These are phyloP conservation scores for Aspergillus jensenii DNA, from an alignment of 2,329 filamentous ascomycete genomes.

Conservation along the genomic window DNA sequence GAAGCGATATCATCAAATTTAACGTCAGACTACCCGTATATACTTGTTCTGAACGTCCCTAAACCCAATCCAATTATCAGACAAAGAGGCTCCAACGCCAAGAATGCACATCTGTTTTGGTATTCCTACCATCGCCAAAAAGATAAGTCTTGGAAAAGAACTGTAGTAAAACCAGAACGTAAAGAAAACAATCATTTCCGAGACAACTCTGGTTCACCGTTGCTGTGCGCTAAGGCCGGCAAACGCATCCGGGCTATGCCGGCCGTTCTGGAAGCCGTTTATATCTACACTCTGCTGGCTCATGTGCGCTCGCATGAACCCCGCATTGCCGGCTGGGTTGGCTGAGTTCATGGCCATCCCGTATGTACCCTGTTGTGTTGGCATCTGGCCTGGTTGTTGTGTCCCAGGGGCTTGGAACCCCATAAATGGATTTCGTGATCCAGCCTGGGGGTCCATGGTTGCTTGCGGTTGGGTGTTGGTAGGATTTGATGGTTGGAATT, in stretches of 20 bases:
- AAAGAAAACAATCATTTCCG: background rate
- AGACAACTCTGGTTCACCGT: constrained; percentile 23
- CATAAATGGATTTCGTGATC: constrained; percentile 29
- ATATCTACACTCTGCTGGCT: constrained; percentile 52
- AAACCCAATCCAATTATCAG: background rate
- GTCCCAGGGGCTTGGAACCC: constrained; percentile 9
- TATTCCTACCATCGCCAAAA: constrained; percentile 9
- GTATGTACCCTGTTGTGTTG: constrained; percentile 15
- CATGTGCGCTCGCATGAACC: constrained; percentile 36
- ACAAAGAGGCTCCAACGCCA: background rate
- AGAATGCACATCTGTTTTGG: constrained; percentile 8
- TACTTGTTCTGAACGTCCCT: background rate
- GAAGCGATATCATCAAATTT: background rate
- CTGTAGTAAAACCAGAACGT: background rate
- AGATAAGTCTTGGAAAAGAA: constrained; percentile 2
- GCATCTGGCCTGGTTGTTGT: constrained; percentile 4
- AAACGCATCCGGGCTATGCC: constrained; percentile 53
- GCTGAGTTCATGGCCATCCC: constrained; percentile 16
- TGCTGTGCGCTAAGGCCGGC: constrained; percentile 50
- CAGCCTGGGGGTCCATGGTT: constrained; percentile 20
- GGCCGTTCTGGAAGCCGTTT: constrained; percentile 46
- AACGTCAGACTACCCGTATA: background rate
- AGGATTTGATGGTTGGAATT: constrained; percentile 14
- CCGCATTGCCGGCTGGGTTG: constrained; percentile 12
- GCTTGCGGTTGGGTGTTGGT: constrained; percentile 14